Conservation (phyloP, 768 basidiomycete genomes). For the Cystobasidiopsis lactophilus region DNA sequence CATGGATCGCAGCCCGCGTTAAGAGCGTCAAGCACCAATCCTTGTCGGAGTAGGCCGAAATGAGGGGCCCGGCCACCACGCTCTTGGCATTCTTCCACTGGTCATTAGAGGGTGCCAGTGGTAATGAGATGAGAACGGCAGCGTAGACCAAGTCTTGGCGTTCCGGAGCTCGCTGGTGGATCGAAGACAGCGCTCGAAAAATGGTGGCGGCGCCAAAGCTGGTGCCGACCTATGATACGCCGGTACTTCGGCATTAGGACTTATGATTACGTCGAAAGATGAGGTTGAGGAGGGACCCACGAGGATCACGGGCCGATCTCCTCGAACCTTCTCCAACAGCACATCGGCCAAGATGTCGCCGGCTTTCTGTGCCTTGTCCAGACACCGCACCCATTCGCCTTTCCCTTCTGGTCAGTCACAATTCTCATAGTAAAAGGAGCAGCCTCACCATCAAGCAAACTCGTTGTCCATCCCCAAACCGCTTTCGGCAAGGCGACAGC, state of each 20-base stretch:
- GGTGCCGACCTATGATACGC: constrained; percentile 24
- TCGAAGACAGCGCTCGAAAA: constrained; percentile 13
- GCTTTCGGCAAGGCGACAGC: constrained; percentile 23
- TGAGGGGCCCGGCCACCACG: constrained; percentile 25
- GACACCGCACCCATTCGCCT: constrained; percentile 21
- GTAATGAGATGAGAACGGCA: constrained; percentile 29
- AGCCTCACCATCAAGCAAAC: constrained; percentile 20
- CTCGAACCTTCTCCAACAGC: constrained; percentile 29
- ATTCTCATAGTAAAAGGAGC: too few species aligned
- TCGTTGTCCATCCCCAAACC: constrained; percentile 16
- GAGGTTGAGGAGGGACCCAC: constrained; percentile 21
- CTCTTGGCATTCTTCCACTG: constrained; percentile 25
- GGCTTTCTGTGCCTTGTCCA: constrained; percentile 29
- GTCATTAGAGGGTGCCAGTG: constrained; percentile 23
- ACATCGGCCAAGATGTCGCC: constrained; percentile 30
- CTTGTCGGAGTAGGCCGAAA: constrained; percentile 24
- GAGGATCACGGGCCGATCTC: constrained; percentile 28
- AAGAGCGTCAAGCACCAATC: constrained; percentile 15
- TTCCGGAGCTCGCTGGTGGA: constrained; percentile 6
- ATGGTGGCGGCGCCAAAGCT: constrained; percentile 27
- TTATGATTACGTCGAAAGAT: too few species aligned
- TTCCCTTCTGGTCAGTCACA: too few species aligned
- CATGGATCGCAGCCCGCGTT: constrained; percentile 5
- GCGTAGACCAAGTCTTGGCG: constrained; percentile 26
- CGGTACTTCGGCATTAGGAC: background rate